These are phyloP conservation scores for Coprinopsis strossmayeri DNA, from an alignment of 768 basidiomycete genomes.

Conservation along the genomic window DNA sequence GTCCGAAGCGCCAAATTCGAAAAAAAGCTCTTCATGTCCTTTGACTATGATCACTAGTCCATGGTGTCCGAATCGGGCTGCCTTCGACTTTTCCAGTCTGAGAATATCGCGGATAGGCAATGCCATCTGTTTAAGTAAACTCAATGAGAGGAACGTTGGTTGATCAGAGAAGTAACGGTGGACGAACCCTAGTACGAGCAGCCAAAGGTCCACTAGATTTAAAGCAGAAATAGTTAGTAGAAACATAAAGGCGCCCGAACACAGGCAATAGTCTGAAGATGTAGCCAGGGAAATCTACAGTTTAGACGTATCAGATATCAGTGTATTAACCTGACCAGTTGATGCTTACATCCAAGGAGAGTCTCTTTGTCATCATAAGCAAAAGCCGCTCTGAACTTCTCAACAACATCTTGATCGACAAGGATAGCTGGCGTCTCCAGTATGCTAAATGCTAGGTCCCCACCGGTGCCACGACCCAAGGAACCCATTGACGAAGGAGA, in stretches of 20 bases:
- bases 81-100: conserved; percentile 75
- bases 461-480: conserved; percentile 30
- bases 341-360: conserved; percentile 73
- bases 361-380: conserved; percentile 86
- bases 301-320: neutral
- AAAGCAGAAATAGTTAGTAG: conserved; percentile 93
- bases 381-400: conserved; percentile 78
- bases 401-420: conserved; percentile 55
- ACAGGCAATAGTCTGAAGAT: conserved; percentile 87
- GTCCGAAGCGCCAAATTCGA: conserved; percentile 83
- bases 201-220: conserved; percentile 79
- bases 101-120: conserved; percentile 87
- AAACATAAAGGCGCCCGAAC: conserved; percentile 82
- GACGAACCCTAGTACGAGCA: conserved; percentile 71
- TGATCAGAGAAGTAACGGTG: neutral
- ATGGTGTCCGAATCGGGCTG: conserved; percentile 84
- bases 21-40: conserved; percentile 96
- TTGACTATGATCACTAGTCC: conserved; percentile 88
- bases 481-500: conserved; percentile 26
- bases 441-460: conserved; percentile 74
- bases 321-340: neutral
- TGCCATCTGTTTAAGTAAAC: conserved; percentile 64
- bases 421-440: conserved; percentile 65
- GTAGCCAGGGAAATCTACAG: conserved; percentile 83
- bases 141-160: too few relatives aligned